Evolutionary conservation across 441 rosid genomes (phyloP), one percentile per base, ranked within the genome.

Genomic region (Gossypium davidsonii): DNA sequence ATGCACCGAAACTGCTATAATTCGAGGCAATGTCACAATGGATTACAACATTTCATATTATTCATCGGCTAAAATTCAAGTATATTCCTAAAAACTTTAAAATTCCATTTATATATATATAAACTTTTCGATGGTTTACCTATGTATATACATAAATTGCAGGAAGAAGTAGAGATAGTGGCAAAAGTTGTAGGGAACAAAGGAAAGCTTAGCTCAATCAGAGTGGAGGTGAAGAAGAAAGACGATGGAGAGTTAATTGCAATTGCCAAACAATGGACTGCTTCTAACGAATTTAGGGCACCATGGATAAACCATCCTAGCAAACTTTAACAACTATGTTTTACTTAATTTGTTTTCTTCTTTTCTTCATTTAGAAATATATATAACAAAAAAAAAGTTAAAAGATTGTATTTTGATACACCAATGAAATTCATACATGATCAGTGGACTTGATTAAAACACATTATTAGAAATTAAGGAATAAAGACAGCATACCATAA

Each of bases 161-260:
- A 88, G 96, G 94, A 90, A 70, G 88, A 81, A 70, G 85, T 89
- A 18, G 92, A 84, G 77, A 65, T 89, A 49, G 87, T 85, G 68
- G 90, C 88, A 72, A 81, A 79, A 73, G 88, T 85, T 12, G 74
- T 52, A 4, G 90, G 87, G 6, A 72, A 64, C 20, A 84, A 56
- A 49, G 96, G 87, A 67, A 81, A 72, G 69, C 79, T 88, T 31
- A 67, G 79, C 37, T 78, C 86, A 14, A 88, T 82, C 49, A 56
- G 76, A 55, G 79, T 87, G 71, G 88, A 86, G 65, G 77, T 88
- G 2, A 69, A 73, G 75, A 84, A 80, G 73, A 88, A 83, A 67
- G 51, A 15, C 0, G 70, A 66, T 52, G 85, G 80, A 75, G 77
- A 83, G 28, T 14, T 85, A 11, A 74, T 90, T 75, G 96, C 91